phyloP scores from a whole-genome alignment of 805 yeast genomes.

The Grigorovia transvaalensis region DNA sequence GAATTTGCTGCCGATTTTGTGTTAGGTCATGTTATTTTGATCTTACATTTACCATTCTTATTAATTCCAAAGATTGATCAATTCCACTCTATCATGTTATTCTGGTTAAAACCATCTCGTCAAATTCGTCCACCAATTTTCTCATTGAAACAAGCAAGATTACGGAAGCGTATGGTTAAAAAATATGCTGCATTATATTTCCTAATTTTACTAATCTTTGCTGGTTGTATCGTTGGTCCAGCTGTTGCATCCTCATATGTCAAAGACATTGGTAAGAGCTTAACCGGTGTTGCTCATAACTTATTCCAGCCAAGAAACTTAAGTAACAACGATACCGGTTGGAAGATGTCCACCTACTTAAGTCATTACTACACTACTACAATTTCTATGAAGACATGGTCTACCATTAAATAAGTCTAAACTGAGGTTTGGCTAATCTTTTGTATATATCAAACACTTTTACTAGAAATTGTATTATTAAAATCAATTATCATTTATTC shows the following conservation, averaged over 20 bases:
- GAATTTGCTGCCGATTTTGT: conserved; percentile 95
- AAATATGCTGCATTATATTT: conserved; percentile 82
- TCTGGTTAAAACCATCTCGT: conserved; percentile 96
- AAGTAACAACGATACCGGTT: conserved; percentile 76
- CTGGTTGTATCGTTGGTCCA: conserved; percentile 78
- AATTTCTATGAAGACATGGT: conserved; percentile 43
- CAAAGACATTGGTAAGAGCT: conserved; percentile 21
- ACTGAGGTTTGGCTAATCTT: not conserved
- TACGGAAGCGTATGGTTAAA: conserved; percentile 95
- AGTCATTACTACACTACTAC: conserved; percentile 38
- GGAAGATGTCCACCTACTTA: conserved; percentile 25
- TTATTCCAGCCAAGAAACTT: conserved; percentile 83
- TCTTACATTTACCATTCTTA: conserved; percentile 81
- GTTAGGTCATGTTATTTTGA: conserved; percentile 80
- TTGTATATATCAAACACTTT: not conserved
- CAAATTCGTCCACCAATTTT: conserved; percentile 97
- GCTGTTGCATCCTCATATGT: conserved; percentile 67
- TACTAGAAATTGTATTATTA: conserved; percentile 1
- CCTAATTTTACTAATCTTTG: conserved; percentile 55
- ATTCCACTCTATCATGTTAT: conserved; percentile 96
- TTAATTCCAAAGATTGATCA: conserved; percentile 82
- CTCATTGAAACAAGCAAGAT: conserved; percentile 89
- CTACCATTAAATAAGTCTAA: conserved; percentile 33
- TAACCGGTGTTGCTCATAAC: conserved; percentile 44
- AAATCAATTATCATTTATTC: not conserved